Evolutionary conservation across 306 rosid genomes (phyloP).

Genomic region (Lathyrus aphaca): DNA sequence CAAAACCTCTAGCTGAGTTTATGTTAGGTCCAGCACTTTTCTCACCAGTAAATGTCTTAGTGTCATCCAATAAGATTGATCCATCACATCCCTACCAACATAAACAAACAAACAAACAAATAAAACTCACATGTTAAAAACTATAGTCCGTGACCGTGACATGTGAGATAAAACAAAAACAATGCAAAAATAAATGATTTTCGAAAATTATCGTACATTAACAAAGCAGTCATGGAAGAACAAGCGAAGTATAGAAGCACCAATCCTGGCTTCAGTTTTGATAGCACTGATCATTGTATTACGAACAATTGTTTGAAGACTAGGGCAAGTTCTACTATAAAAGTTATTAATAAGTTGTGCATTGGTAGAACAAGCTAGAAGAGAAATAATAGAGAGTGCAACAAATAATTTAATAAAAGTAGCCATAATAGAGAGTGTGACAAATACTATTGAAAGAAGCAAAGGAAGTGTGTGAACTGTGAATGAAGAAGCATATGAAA

Average conservation of each 20-base stretch:
- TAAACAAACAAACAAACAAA: neutral
- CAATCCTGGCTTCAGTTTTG: conserved; percentile 43
- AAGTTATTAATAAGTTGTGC: conserved; percentile 68
- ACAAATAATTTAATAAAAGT: conserved; percentile 28
- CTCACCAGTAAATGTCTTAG: conserved; percentile 61
- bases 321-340: conserved; percentile 62
- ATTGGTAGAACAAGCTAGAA: conserved; percentile 40
- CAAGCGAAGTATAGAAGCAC: conserved; percentile 50
- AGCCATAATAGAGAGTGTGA: conserved; percentile 43
- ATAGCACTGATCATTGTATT: conserved; percentile 47
- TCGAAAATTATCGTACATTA: conserved; percentile 33
- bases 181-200: neutral
- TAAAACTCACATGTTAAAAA: neutral
- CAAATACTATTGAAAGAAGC: neutral
- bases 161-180: no score
- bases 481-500: conserved; percentile 18
- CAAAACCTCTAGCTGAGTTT: conserved; percentile 66
- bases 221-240: conserved; percentile 61
- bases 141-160: no score
- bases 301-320: conserved; percentile 54
- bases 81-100: conserved; percentile 75
- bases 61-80: conserved; percentile 70
- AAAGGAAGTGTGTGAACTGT: neutral
- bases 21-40: conserved; percentile 65
- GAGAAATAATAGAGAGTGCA: conserved; percentile 37